Conservation (phyloP, 2,329 filamentous ascomycete species). For the Xylariaceae sp. region DNA sequence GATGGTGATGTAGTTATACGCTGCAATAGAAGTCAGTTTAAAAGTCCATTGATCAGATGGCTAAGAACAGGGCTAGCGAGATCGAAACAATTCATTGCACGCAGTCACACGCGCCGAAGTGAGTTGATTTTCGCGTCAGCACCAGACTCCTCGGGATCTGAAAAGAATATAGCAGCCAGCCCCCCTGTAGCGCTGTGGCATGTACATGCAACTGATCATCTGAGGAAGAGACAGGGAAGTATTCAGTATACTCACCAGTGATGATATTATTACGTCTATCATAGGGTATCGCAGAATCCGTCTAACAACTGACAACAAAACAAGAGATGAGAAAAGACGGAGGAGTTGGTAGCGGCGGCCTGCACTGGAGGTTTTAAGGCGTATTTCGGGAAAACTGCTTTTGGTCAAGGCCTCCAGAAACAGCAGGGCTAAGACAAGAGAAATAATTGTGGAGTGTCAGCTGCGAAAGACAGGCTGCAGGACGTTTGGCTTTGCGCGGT, state of each 20-base stretch:
- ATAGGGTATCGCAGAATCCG: conserved; percentile 33
- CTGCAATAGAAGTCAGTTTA: conserved; percentile 6
- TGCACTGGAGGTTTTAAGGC: conserved; percentile 4
- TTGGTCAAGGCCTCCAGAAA: conserved; percentile 23
- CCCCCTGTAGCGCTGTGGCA: neutral
- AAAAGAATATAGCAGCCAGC: conserved; percentile 2
- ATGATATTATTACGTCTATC: conserved; percentile 32
- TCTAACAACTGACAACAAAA: conserved; percentile 28
- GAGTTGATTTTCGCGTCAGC: conserved; percentile 1
- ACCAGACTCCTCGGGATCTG: neutral
- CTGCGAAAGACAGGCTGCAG: conserved; percentile 18
- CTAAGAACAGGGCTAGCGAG: neutral
- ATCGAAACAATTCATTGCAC: neutral
- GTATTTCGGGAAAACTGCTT: conserved; percentile 19
- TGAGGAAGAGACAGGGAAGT: conserved; percentile 4
- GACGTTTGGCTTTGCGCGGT: conserved; percentile 16
- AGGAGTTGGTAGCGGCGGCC: neutral
- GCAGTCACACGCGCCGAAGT: neutral
- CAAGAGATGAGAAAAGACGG: conserved; percentile 21
- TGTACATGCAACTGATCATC: neutral
- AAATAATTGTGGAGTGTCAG: conserved; percentile 18
- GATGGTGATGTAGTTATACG: conserved; percentile 6
- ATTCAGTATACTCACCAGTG: conserved; percentile 28
- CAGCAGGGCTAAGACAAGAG: conserved; percentile 17
- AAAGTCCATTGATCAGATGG: neutral